These are phyloP conservation scores for Cercospora sesami DNA, from an alignment of 2,329 filamentous ascomycete species.

Conservation along the genomic window DNA sequence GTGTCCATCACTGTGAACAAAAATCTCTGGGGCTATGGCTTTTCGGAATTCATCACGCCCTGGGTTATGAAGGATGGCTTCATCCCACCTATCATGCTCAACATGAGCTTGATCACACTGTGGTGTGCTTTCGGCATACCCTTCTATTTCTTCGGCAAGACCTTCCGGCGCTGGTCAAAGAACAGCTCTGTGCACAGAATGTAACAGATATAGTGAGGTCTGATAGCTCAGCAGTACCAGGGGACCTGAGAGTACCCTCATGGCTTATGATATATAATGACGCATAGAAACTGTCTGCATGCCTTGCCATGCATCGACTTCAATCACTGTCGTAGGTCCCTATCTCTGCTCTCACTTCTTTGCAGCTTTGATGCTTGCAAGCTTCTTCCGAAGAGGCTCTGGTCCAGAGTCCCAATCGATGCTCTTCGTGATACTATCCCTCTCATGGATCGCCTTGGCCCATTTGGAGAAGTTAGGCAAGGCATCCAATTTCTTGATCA, in stretches of 20 bases:
- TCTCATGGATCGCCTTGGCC: constrained; percentile 31
- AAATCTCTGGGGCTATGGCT: constrained; percentile 64
- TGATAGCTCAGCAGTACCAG: neutral
- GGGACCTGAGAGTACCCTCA: neutral
- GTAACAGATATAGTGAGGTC: constrained; percentile 31
- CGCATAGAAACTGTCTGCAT: neutral
- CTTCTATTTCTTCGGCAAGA: constrained; percentile 62
- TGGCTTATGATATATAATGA: neutral
- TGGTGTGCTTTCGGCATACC: constrained; percentile 57
- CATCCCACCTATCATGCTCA: constrained; percentile 61
- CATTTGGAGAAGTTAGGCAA: constrained; percentile 56
- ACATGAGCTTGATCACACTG: constrained; percentile 55
- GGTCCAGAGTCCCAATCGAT: constrained; percentile 53
- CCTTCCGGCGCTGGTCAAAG: constrained; percentile 56
- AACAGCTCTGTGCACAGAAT: constrained; percentile 58
- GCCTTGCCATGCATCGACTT: neutral
- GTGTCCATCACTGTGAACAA: constrained; percentile 64
- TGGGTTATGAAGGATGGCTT: constrained; percentile 55
- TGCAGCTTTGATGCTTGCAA: constrained; percentile 39
- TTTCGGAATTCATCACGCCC: constrained; percentile 44
- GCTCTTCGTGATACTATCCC: constrained; percentile 61
- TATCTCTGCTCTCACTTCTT: constrained; percentile 1
- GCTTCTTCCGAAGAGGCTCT: constrained; percentile 46
- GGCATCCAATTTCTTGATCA: constrained; percentile 52
- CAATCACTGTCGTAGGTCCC: neutral